A percentile compares a stretch with the other conserved stretches of the same genome.
phyloP scores from a whole-genome alignment of 2,329 filamentous ascomycete genomes.

The Fusarium humuli region DNA sequence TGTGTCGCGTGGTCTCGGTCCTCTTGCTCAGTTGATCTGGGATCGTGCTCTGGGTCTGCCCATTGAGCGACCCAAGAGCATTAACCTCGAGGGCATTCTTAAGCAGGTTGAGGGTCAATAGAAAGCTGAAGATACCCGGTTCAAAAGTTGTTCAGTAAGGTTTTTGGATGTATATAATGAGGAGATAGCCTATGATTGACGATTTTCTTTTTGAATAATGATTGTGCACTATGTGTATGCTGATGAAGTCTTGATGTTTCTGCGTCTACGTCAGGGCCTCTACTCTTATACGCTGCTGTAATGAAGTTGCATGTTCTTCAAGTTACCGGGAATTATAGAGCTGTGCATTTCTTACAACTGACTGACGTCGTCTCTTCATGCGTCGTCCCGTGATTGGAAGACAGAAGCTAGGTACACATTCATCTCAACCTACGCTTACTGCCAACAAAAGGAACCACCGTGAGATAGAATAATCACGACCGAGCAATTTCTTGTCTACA shows the following conservation, averaged over 20 bases:
- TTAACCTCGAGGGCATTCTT: slow-evolving; percentile 88
- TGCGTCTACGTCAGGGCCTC: background rate
- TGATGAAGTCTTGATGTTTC: background rate
- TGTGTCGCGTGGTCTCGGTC: slow-evolving; percentile 79
- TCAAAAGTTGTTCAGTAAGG: slow-evolving; percentile 24
- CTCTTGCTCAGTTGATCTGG: slow-evolving; percentile 95
- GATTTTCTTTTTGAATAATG: slow-evolving; percentile 12
- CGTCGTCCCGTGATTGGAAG: background rate
- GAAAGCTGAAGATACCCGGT: slow-evolving; percentile 33
- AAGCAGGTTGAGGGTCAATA: slow-evolving; percentile 68
- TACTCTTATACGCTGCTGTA: background rate
- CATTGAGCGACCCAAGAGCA: slow-evolving; percentile 98
- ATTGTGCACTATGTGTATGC: background rate
- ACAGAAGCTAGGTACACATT: too few species aligned
- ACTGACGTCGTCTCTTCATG: rapidly evolving
- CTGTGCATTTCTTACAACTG: too few species aligned
- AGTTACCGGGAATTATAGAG: too few species aligned
- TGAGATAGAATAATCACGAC: too few species aligned
- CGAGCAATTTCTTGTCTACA: rapidly evolving
- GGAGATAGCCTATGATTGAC: slow-evolving; percentile 36
- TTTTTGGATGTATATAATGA: slow-evolving; percentile 41
- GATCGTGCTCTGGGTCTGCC: slow-evolving; percentile 92
- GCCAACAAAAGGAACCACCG: too few species aligned
- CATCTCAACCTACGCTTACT: too few species aligned
- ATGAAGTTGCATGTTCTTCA: too few species aligned